phyloP scores from a whole-genome alignment of 2,329 filamentous ascomycete genomes.

The Aspergillus oerlinghausenensis region DNA sequence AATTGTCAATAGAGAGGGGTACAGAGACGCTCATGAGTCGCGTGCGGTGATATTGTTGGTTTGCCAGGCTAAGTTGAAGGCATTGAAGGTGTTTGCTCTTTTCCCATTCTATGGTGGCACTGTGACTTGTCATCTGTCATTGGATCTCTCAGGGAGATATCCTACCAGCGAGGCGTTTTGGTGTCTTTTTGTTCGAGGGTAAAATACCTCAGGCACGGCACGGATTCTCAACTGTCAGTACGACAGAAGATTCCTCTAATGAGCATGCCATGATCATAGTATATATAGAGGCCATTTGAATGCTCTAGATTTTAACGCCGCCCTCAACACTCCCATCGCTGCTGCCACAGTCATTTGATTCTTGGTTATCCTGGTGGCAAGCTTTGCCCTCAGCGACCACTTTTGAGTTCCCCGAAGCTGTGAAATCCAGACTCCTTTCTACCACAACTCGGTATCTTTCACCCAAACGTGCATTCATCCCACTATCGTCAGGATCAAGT shows the following conservation, averaged over 20 bases:
- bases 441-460: slow-evolving; percentile 52
- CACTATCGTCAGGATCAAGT: slow-evolving; percentile 42
- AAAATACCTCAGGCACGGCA: too few species aligned
- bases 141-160: neutral
- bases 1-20: slow-evolving; percentile 74
- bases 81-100: neutral
- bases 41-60: slow-evolving; percentile 57
- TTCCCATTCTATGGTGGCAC: neutral
- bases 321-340: neutral
- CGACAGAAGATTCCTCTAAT: neutral
- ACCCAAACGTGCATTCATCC: slow-evolving; percentile 44
- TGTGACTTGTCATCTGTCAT: neutral
- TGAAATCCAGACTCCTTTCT: slow-evolving; percentile 26
- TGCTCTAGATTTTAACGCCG: neutral
- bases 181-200: neutral
- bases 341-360: neutral
- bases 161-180: neutral
- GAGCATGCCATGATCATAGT: neutral
- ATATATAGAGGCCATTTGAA: neutral
- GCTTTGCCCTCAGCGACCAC: neutral
- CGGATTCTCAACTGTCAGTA: neutral
- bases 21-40: slow-evolving; percentile 92
- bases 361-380: neutral
- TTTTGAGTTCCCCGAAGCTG: neutral
- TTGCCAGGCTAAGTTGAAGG: neutral